Evolutionary conservation across 495 filamentous ascomycete genomes (phyloP).

Genomic region (Hyaloscypha finlandica): DNA sequence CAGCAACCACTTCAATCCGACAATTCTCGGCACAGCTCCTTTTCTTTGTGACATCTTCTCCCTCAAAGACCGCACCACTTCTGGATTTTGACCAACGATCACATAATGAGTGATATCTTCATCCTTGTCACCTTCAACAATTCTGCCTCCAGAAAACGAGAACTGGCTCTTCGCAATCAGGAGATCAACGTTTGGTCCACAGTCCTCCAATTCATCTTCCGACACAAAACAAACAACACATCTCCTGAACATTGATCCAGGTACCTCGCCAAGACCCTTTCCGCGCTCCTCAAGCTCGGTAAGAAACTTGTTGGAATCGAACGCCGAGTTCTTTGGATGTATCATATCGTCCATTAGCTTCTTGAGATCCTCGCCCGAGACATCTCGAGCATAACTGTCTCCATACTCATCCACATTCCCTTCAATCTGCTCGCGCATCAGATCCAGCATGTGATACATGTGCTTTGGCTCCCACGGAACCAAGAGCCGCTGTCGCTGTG

Average conservation of each 20-base stretch:
- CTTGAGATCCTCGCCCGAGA: slow-evolving; percentile 64
- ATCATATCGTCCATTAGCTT: slow-evolving; percentile 54
- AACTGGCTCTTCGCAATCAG: slow-evolving; percentile 19
- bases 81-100: slow-evolving; percentile 40
- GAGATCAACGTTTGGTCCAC: slow-evolving; percentile 33
- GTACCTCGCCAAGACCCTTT: slow-evolving; percentile 49
- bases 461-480: slow-evolving; percentile 72
- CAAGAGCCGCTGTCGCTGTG: slow-evolving; percentile 53
- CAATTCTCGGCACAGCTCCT: slow-evolving; percentile 66
- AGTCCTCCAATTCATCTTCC: slow-evolving; percentile 21
- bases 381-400: slow-evolving; percentile 82
- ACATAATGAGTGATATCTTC: slow-evolving; percentile 66
- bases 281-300: slow-evolving; percentile 59
- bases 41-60: slow-evolving; percentile 44
- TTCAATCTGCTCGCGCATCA: slow-evolving; percentile 36
- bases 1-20: slow-evolving; percentile 71
- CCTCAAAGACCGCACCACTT: slow-evolving; percentile 45
- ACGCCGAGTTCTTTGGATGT: slow-evolving; percentile 23
- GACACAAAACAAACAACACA: slow-evolving; percentile 57
- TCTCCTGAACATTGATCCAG: slow-evolving; percentile 69
- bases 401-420: slow-evolving; percentile 73
- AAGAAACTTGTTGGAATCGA: slow-evolving; percentile 41
- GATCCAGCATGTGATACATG: slow-evolving; percentile 39
- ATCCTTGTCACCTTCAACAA: slow-evolving; percentile 50
- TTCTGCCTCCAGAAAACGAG: slow-evolving; percentile 63